A percentile compares a stretch with the other conserved stretches of the same genome.
phyloP scores from a whole-genome alignment of 176 grass and related monocot genomes.

The Avena insularis region DNA sequence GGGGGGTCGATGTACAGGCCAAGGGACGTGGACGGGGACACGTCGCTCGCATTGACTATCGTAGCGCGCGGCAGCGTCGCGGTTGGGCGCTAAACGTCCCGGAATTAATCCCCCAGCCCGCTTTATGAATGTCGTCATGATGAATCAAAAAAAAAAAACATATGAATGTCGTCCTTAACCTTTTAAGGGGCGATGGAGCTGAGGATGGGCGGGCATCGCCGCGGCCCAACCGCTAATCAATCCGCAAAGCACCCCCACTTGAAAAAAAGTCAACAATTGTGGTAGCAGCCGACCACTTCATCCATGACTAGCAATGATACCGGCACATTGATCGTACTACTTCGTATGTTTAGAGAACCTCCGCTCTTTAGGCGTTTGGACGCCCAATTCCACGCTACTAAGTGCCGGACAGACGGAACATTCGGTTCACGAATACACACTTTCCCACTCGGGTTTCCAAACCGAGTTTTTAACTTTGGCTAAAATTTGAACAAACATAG shows the following conservation, averaged over 20 bases:
- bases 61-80: not conserved
- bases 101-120: not conserved
- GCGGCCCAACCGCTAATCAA: not conserved
- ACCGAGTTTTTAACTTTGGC: no score
- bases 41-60: slow-evolving; percentile 21
- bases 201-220: not conserved
- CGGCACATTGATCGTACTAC: not conserved
- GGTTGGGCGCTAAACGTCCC: slow-evolving; percentile 33
- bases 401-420: no score
- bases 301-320: not conserved
- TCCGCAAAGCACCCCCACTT: not conserved
- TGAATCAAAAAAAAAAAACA: no score
- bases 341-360: not conserved
- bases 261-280: not conserved
- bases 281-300: not conserved
- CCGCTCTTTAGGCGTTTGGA: no score
- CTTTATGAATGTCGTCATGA: not conserved
- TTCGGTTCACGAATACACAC: no score
- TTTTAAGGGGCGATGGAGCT: not conserved
- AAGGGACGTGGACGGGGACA: not conserved
- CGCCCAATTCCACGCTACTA: no score
- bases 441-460: no score
- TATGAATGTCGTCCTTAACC: not conserved
- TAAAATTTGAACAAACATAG: no score
- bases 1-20: not conserved